Base-by-base conservation (phyloP, 352 stramenopile species). In the Pythium myriotylum region DNA sequence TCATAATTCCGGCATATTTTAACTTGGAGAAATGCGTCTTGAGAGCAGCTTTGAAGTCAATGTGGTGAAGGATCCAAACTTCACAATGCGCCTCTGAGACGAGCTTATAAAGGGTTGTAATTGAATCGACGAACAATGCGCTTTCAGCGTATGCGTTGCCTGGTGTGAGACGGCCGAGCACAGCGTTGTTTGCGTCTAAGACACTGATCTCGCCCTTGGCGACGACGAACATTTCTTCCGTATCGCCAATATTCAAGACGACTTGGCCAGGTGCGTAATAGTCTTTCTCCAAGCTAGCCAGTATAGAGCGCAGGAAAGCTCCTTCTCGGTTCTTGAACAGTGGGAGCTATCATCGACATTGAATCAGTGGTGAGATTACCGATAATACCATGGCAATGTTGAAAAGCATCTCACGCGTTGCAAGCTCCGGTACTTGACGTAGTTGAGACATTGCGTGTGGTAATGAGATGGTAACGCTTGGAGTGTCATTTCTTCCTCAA, bases 1-100 rank as follows among this genome's bases (percentile, higher is more conserved):
- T 37, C 35, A 85, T 43, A 37, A 86, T 65, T 2, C 74, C 72
- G 14, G 73, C 74, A 43, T 79, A 80, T 26, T 81, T 79, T 29
- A 83, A 19, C 43, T 81, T 80, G n/a, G 75, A 76, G 40, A 82
- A 88, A 24, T 89, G 79, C 33, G 81, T 79, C 5, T 66, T 67
- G 19, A 86, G 40, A 7, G 79, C 79, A 8, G 66, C 46, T 12
- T 59, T 53, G 39, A 73, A 73, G 20, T 48, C 27, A 0, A 5
- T 6, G 37, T 60, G 53, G 9, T 48, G 53, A 13, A 75, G 46
- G 8, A 61, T 14, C 67, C 67, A 75, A 3, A 71, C 48, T 43
- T 75, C 67, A 29, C 62, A 72, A 57, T 63, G 59, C 13, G 63
- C 55, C 17, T 75, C 67, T 16, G 62, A 58, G 0, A 69, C 46